Evolutionary conservation across 2,329 filamentous ascomycete species (phyloP), one percentile per base, ranked within the genome.

Genomic region (Cryphonectria radicalis): DNA sequence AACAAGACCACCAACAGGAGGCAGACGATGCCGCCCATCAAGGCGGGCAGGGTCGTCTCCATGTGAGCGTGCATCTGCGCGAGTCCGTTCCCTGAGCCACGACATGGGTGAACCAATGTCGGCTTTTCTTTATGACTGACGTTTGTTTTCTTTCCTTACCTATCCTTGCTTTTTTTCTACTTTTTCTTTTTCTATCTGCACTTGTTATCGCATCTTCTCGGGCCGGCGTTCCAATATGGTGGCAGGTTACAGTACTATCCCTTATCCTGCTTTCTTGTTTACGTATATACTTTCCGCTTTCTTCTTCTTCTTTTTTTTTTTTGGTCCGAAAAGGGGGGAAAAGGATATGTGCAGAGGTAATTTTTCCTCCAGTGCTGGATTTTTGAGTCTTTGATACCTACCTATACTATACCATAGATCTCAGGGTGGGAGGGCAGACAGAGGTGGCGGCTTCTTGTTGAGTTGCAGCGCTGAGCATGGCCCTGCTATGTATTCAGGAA

Each of bases 21-120:
- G 60, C 76, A 79, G 46, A 84, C 83, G 72, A 78, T 74, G 72
- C 77, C 77, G 22, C 74, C 77, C 28, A 78, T 73, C 13, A 76
- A 78, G 55, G 78, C 74, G 22, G 75, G 77, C 64, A 81, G 83
- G 57, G 78, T 83, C 67, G 78, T 84, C 46, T 86, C 84, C 40
- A 80, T 86, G 81, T 86, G 59, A 73, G 55, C 22, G 60, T 32
- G 6, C 42, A 11, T 53, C 17, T 28, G 28, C 17, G 10, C 43
- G 37, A 37, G 57, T 19, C 55, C 40, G 57, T 19, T 43, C 40
- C 37, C n/a, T 8, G 37, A 43, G 22, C 37, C n/a, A 19, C 37
- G 37, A 19, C 40, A 19, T 43, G 2, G 42, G 25, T 14, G 28
- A 8, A 19, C 62, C 13, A 4, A 10, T 17, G 55, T 53, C 68